Conservation (phyloP, 257 asterid genomes). For the Linaria vulgaris region DNA sequence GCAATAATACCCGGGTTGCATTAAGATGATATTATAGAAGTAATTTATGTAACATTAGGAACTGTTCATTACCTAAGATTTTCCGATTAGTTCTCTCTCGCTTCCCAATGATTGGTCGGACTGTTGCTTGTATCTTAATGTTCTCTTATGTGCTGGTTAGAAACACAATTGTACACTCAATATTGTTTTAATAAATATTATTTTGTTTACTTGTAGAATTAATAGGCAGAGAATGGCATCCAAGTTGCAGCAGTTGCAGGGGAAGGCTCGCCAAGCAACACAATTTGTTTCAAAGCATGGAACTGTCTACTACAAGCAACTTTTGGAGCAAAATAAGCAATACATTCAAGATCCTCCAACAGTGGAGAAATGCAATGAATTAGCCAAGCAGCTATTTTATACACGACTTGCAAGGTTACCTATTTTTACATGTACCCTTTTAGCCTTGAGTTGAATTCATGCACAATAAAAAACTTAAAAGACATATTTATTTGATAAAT, state of each 20-base stretch:
- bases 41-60: too few species aligned
- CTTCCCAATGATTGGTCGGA: too few species aligned
- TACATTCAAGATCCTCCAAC: constrained; percentile 63
- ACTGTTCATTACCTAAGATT: too few species aligned
- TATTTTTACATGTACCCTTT: neutral
- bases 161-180: too few species aligned
- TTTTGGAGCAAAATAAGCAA: constrained; percentile 64
- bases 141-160: too few species aligned
- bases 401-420: constrained; percentile 72
- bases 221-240: constrained; percentile 44
- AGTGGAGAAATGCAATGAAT: constrained; percentile 55
- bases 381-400: constrained; percentile 59
- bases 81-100: too few species aligned
- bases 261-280: constrained; percentile 57
- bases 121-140: too few species aligned
- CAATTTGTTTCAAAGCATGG: constrained; percentile 55
- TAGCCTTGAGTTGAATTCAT: neutral
- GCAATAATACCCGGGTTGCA: too few species aligned
- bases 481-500: too few species aligned
- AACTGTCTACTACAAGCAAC: constrained; percentile 52
- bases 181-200: too few species aligned
- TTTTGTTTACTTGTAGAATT: constrained; percentile 23
- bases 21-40: too few species aligned
- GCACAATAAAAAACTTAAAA: too few species aligned
- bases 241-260: constrained; percentile 53